These are phyloP conservation scores for Paspalum vaginatum DNA, from an alignment of 176 grass and related monocot species.

Conservation along the genomic window DNA sequence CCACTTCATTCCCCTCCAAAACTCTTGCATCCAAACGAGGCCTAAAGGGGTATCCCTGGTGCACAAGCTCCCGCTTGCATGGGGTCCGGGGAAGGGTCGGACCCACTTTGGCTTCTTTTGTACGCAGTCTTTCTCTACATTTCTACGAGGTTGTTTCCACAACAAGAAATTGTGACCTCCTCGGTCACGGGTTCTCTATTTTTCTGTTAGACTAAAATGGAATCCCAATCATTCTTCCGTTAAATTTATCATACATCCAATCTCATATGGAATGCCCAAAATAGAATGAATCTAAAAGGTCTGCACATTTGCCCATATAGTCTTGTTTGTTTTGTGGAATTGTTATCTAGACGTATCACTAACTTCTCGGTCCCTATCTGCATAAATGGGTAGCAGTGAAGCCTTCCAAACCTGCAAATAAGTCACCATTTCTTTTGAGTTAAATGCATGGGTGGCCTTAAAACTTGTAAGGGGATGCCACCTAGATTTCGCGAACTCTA, in stretches of 20 bases:
- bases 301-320: not conserved
- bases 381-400: not conserved
- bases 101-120: too few relatives aligned
- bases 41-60: too few relatives aligned
- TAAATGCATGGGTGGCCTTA: too few relatives aligned
- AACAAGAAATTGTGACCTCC: too few relatives aligned
- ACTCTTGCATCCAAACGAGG: too few relatives aligned
- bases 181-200: too few relatives aligned
- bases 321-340: slow-evolving; percentile 15
- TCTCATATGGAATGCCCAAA: slow-evolving; percentile 18
- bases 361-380: slow-evolving; percentile 1
- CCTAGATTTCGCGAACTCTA: too few relatives aligned
- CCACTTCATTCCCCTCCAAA: too few relatives aligned
- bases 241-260: slow-evolving; percentile 14
- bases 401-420: slow-evolving; percentile 26
- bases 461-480: too few relatives aligned
- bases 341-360: slow-evolving; percentile 2
- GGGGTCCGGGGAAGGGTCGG: too few relatives aligned
- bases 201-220: slow-evolving; percentile 19
- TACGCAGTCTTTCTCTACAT: not conserved
- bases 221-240: not conserved
- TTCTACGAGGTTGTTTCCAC: not conserved
- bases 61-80: too few relatives aligned
- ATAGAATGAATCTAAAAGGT: not conserved
- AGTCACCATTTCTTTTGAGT: slow-evolving; percentile 5